Base-by-base conservation (phyloP, 306 rosid species). In the Lathyrus oleraceus region DNA sequence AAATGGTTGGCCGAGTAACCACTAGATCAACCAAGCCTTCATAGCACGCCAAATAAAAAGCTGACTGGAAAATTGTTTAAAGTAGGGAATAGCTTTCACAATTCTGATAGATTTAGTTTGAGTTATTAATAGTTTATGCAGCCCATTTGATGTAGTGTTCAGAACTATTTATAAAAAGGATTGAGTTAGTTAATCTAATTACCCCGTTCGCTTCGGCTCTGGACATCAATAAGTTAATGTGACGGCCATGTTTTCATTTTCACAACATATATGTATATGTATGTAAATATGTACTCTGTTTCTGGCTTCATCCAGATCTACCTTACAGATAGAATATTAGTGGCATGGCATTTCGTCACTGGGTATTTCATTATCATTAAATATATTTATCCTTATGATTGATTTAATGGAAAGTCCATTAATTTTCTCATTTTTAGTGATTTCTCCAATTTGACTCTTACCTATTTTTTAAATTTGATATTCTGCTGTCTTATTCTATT, bases 401-500 rank as follows among this genome's bases (percentile, higher is more conserved):
- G 16, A 43, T 77, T 71, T 35, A 11, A 66, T 60, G 19, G 42
- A 59, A 59, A 10, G 15, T 60, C 53, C 13, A 53, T 53, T 16
- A 15, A 8, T 11, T 30, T 42, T 74, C 58, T 68, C 45, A 25
- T 48, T 49, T 47, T 36, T 71, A 23, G 48, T 35, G 28, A 21
- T 47, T 54, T 78, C 19, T 56, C 13, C 9, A 11, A 30, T 64
- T 75, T 54, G 16, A 51, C 65, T 56, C 45, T 35, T 9, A 27
- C 39, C 36, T 60, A 25, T 52, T 59, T 49, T 27, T 53, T 57
- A 43, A 21, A 19, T 79, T 45, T 58, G 53, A 51, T 67, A 32
- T 73, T 60, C 44, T 70, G 70, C 63, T 39, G 56, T 72, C 19
- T 28, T 49, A 23, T 28, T 72, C 75, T 73, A 60, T 40, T 44